phyloP scores from a whole-genome alignment of 495 filamentous ascomycete genomes.

The Aspergillus steynii region DNA sequence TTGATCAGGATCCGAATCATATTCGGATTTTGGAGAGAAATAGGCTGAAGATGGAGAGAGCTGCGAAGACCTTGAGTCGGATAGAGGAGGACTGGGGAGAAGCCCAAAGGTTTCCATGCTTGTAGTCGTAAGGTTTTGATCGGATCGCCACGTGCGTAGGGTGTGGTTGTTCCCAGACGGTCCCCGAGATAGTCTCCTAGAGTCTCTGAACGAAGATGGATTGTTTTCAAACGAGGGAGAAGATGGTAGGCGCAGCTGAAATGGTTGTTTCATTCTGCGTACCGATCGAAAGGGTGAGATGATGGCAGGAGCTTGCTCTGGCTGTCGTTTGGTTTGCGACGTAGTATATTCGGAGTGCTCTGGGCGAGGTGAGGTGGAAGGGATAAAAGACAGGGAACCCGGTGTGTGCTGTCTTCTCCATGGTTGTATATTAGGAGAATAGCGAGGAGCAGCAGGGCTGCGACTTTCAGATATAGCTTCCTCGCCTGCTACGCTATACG shows the following conservation, averaged over 20 bases:
- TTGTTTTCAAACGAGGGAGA: slow-evolving; percentile 37
- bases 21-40: slow-evolving; percentile 28
- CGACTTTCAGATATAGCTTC: slow-evolving; percentile 10
- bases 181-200: slow-evolving; percentile 15
- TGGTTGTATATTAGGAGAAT: slow-evolving; percentile 26
- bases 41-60: slow-evolving; percentile 33
- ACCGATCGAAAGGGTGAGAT: slow-evolving; percentile 49
- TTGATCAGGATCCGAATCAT: slow-evolving; percentile 16
- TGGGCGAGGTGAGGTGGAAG: slow-evolving; percentile 22
- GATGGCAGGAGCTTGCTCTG: slow-evolving; percentile 27
- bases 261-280: slow-evolving; percentile 49
- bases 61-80: slow-evolving; percentile 36
- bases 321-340: slow-evolving; percentile 27
- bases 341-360: slow-evolving; percentile 34
- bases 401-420: slow-evolving; percentile 27
- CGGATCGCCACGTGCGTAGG: slow-evolving; percentile 45
- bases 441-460: slow-evolving; percentile 19
- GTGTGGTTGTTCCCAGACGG: slow-evolving; percentile 23
- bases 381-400: slow-evolving; percentile 29
- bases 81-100: slow-evolving; percentile 44
- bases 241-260: slow-evolving; percentile 41
- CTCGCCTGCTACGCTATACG: slow-evolving; percentile 17
- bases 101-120: slow-evolving; percentile 42
- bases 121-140: slow-evolving; percentile 37
- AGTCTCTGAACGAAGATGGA: slow-evolving; percentile 19